phyloP scores from a whole-genome alignment of 2,329 filamentous ascomycete genomes.

The Oidium heveae region DNA sequence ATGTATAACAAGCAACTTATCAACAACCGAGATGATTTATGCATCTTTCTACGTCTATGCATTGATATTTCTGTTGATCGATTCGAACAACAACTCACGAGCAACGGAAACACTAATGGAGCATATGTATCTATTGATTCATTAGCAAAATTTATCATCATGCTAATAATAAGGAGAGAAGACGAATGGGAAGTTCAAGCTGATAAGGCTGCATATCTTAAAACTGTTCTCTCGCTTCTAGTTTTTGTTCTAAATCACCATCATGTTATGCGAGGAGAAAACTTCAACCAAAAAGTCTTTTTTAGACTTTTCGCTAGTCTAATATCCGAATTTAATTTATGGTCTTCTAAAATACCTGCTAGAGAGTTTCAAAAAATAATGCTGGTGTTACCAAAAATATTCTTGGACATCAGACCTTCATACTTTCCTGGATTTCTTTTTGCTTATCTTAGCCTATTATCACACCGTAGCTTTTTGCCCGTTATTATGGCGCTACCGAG shows the following conservation, averaged over 20 bases:
- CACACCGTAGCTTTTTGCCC: constrained; percentile 68
- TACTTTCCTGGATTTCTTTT: constrained; percentile 66
- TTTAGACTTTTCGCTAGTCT: constrained; percentile 71
- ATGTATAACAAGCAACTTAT: constrained; percentile 52
- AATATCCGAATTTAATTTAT: constrained; percentile 44
- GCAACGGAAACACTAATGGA: constrained; percentile 31
- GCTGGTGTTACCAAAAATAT: constrained; percentile 41
- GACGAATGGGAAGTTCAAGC: constrained; percentile 29
- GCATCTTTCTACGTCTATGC: constrained; percentile 54
- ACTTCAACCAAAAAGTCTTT: constrained; percentile 72
- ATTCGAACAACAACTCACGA: constrained; percentile 44
- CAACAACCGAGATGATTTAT: constrained; percentile 48
- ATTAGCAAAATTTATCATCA: constrained; percentile 53
- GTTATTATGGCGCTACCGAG: constrained; percentile 43
- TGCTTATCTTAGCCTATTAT: constrained; percentile 58
- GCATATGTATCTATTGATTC: constrained; percentile 45
- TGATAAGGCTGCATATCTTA: constrained; percentile 45
- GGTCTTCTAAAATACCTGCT: constrained; percentile 30
- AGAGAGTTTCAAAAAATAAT: constrained; percentile 44
- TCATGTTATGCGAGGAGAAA: constrained; percentile 53
- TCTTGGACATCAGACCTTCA: constrained; percentile 50
- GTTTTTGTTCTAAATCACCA: constrained; percentile 68
- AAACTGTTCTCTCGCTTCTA: constrained; percentile 53
- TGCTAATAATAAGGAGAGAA: constrained; percentile 48
- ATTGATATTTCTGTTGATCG: constrained; percentile 57